Base-by-base conservation (phyloP, 345 rosid genomes). In the Chamaenerion angustifolium region DNA sequence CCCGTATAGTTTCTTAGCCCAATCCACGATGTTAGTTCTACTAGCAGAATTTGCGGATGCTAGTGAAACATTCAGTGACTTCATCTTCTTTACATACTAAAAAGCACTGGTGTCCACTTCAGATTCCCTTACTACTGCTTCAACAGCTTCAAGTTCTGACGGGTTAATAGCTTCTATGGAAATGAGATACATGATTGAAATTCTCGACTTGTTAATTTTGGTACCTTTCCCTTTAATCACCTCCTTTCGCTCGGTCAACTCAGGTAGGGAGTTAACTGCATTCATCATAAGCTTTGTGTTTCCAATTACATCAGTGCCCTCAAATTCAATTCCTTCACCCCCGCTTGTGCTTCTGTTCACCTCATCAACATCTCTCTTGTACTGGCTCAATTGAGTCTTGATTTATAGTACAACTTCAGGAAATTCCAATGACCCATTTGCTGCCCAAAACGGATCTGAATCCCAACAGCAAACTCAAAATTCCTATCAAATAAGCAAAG, bases 1-100 rank as follows among this genome's bases (percentile, higher is more conserved):
- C 57, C 96, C 98, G 37, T 92, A 92, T n/a, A 87, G 82, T 58
- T 84, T 87, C 72, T 81, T 95, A 2, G 98, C 98, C 96, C 98
- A 92, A 71, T 92, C 98, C 46, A 87, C 98, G 67, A 92, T 84
- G 75, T 92, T 87, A 66, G 67, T 87, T 73, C 93, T 74, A 66
- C 93, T 84, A 0, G 94, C 95, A 42, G 96, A 77, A 57, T 77
- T 92, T 11, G 95, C n/a, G n/a, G n/a, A n/a, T n/a, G n/a, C n/a
- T n/a, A n/a, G n/a, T n/a, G n/a, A n/a, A n/a, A n/a, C n/a, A n/a
- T n/a, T n/a, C n/a, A n/a, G n/a, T n/a, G n/a, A n/a, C n/a, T n/a
- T n/a, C n/a, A n/a, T n/a, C n/a, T n/a, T n/a, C n/a, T n/a, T n/a
- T n/a, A n/a, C n/a, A n/a, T n/a, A n/a, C n/a, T n/a, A n/a, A n/a